Percentiles rank a stretch among this genome's conserved stretches.
Evolutionary conservation across 2,329 filamentous ascomycete genomes (phyloP).

Genomic region (Aspergillus fumigatiaffinis): DNA sequence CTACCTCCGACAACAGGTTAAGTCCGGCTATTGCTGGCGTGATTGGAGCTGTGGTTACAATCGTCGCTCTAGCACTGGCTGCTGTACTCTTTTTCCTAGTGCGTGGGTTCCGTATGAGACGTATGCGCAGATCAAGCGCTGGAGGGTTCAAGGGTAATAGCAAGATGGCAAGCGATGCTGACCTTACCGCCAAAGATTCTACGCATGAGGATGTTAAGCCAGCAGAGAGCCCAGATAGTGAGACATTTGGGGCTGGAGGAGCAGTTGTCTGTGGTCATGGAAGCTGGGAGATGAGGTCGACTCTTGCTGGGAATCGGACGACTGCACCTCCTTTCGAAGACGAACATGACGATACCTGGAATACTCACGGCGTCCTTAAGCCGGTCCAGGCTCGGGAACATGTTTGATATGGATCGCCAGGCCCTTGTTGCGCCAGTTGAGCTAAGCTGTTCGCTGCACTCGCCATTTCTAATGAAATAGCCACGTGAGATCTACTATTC

Average conservation of each 20-base stretch:
- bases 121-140: constrained; percentile 36
- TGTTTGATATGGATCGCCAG: constrained; percentile 36
- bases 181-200: constrained; percentile 43
- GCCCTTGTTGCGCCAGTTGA: neutral
- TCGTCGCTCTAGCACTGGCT: constrained; percentile 44
- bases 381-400: constrained; percentile 47
- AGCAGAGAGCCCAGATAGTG: constrained; percentile 26
- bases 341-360: constrained; percentile 38
- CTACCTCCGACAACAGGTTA: constrained; percentile 21
- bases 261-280: constrained; percentile 43
- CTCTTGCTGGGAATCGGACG: constrained; percentile 12
- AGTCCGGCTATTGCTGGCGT: constrained; percentile 49
- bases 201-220: constrained; percentile 38
- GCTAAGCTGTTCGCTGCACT: neutral
- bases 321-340: constrained; percentile 42
- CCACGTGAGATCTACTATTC: neutral
- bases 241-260: constrained; percentile 10
- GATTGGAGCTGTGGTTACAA: constrained; percentile 53
- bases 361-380: constrained; percentile 35
- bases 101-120: constrained; percentile 45
- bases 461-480: neutral
- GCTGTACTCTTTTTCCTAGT: constrained; percentile 40
- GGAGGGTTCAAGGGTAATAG: constrained; percentile 55
- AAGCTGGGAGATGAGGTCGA: constrained; percentile 54
- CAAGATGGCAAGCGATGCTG: constrained; percentile 54